Conservation (phyloP, 805 yeast genomes). For the Cyberlindnera euphorbiae region DNA sequence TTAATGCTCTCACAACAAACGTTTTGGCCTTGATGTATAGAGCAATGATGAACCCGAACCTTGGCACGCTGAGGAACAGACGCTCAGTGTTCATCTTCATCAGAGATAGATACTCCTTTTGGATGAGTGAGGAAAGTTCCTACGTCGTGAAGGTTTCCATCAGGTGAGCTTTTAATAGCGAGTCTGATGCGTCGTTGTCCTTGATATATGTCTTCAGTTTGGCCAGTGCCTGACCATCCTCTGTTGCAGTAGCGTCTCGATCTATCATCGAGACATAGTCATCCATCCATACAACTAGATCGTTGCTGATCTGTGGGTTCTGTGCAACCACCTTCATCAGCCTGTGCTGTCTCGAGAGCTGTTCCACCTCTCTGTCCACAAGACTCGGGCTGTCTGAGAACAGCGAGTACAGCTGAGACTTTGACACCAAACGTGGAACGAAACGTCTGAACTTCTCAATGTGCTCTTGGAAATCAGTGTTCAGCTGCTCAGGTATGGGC, state of each 20-base stretch:
- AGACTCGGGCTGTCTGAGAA: constrained; percentile 42
- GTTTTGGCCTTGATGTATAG: constrained; percentile 39
- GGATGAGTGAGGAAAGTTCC: constrained; percentile 31
- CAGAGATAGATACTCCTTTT: constrained; percentile 40
- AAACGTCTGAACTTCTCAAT: constrained; percentile 14
- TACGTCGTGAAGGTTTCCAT: constrained; percentile 11
- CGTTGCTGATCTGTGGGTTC: too few relatives aligned
- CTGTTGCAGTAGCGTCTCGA: too few relatives aligned
- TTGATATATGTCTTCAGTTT: constrained; percentile 3
- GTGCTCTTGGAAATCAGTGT: constrained; percentile 15
- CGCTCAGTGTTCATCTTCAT: constrained; percentile 35
- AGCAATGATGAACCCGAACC: constrained; percentile 44
- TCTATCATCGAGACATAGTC: too few relatives aligned
- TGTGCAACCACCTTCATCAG: constrained; percentile 30
- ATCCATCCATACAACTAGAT: too few relatives aligned
- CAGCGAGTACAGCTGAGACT: constrained; percentile 43
- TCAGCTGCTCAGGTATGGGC: constrained; percentile 11
- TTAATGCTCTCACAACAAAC: constrained; percentile 38
- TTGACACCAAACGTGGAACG: constrained; percentile 15
- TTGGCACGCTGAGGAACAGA: constrained; percentile 43
- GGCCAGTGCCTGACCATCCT: too few relatives aligned
- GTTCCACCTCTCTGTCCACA: constrained; percentile 43
- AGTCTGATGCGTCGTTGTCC: neutral
- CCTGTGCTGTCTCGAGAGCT: constrained; percentile 31
- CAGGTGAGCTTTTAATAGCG: constrained; percentile 1